A percentile compares a stretch with the other conserved stretches of the same genome.
Evolutionary conservation across 371 early-diverging fungal species (phyloP).

Genomic region (Amoeboradix gromovi): DNA sequence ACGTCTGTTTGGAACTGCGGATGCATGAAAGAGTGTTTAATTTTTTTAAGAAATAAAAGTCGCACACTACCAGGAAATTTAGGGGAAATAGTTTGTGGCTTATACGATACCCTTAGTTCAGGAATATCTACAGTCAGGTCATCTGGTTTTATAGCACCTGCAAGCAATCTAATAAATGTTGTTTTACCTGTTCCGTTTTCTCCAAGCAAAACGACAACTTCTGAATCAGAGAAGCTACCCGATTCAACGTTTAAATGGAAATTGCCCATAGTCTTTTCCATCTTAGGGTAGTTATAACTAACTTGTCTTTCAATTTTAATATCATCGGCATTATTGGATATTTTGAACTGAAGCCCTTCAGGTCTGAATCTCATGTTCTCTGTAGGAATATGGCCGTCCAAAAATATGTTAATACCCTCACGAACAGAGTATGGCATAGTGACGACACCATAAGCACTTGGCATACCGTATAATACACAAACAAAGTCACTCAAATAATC

Average conservation of each 20-base stretch:
- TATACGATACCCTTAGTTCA: slow-evolving; percentile 68
- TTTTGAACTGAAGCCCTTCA: slow-evolving; percentile 77
- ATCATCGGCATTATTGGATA: slow-evolving; percentile 56
- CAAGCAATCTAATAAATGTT: slow-evolving; percentile 85
- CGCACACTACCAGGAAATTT: slow-evolving; percentile 79
- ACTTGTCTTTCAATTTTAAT: slow-evolving; percentile 17
- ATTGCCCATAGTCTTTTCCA: slow-evolving; percentile 36
- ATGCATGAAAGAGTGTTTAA: slow-evolving; percentile 65
- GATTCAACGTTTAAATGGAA: slow-evolving; percentile 54
- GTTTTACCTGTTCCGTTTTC: slow-evolving; percentile 99
- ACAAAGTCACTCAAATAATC: slow-evolving; percentile 97
- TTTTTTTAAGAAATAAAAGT: slow-evolving; percentile 75
- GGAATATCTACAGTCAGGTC: slow-evolving; percentile 40
- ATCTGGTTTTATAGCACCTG: slow-evolving; percentile 63
- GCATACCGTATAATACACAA: slow-evolving; percentile 93
- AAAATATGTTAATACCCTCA: slow-evolving; percentile 98
- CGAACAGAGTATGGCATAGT: slow-evolving; percentile 92
- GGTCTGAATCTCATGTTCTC: slow-evolving; percentile 99
- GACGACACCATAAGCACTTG: slow-evolving; percentile 95
- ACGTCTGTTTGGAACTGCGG: slow-evolving; percentile 94
- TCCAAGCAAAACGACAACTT: slow-evolving; percentile 97
- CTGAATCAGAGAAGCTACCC: slow-evolving; percentile 85
- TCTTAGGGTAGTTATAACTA: slow-evolving; percentile 47
- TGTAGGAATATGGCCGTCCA: slow-evolving; percentile 93
- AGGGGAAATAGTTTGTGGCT: slow-evolving; percentile 96